Evolutionary conservation across 495 filamentous ascomycete genomes (phyloP).

Genomic region (Penicillium robsamsonii): DNA sequence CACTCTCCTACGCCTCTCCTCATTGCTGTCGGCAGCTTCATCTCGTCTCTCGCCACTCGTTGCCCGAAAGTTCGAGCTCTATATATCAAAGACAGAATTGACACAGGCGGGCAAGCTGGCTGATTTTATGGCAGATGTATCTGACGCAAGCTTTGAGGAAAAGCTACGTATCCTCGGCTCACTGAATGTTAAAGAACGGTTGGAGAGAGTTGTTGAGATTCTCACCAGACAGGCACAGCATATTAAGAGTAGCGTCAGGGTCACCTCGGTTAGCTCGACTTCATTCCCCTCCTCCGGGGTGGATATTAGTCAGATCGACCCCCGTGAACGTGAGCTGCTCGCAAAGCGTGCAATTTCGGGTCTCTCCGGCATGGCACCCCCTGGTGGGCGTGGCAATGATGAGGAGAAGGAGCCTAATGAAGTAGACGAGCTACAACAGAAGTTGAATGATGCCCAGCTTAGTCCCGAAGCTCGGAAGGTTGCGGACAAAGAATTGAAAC

Average conservation of each 20-base stretch:
- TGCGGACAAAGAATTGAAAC: slow-evolving; percentile 81
- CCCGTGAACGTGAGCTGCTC: slow-evolving; percentile 53
- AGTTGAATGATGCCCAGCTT: slow-evolving; percentile 75
- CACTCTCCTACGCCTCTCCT: slow-evolving; percentile 71
- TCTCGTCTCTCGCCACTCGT: slow-evolving; percentile 76
- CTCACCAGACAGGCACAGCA: slow-evolving; percentile 73
- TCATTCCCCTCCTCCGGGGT: slow-evolving; percentile 52
- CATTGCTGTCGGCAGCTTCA: slow-evolving; percentile 62
- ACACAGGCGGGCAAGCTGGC: slow-evolving; percentile 82
- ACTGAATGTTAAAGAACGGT: slow-evolving; percentile 69
- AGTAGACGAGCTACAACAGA: slow-evolving; percentile 88
- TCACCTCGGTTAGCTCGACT: slow-evolving; percentile 66
- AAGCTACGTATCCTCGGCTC: slow-evolving; percentile 80
- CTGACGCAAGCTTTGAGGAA: slow-evolving; percentile 82
- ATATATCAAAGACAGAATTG: slow-evolving; percentile 74
- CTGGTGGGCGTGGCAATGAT: slow-evolving; percentile 49
- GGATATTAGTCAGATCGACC: slow-evolving; percentile 53
- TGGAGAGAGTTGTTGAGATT: slow-evolving; percentile 77
- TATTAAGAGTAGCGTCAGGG: slow-evolving; percentile 78
- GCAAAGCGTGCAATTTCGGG: slow-evolving; percentile 49
- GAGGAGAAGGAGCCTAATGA: slow-evolving; percentile 78
- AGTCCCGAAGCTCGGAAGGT: slow-evolving; percentile 77
- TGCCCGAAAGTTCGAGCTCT: slow-evolving; percentile 77
- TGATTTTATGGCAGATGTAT: slow-evolving; percentile 92
- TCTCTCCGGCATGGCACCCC: slow-evolving; percentile 51